Evolutionary conservation across 257 asterid species (phyloP).

Genomic region (Jacaranda mimosifolia): DNA sequence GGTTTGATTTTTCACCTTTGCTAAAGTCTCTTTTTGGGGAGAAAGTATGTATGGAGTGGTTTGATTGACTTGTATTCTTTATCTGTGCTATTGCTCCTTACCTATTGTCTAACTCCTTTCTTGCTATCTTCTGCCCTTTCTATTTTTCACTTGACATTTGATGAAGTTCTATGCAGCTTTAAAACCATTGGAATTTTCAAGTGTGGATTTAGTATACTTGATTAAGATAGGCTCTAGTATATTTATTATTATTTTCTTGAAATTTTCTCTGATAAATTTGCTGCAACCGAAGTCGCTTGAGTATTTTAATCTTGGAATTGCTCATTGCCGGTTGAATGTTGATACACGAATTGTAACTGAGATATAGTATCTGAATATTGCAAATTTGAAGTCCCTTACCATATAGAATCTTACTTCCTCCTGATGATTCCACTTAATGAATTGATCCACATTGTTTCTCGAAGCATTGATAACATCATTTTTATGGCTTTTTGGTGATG

Average conservation of each 20-base stretch:
- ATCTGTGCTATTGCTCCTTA: conserved; percentile 27
- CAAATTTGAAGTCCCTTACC: not conserved
- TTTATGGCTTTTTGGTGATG: not conserved
- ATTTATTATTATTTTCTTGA: conserved; percentile 12
- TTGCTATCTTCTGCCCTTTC: not conserved
- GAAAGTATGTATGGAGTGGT: conserved; percentile 43
- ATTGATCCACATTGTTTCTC: not conserved
- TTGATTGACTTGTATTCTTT: conserved; percentile 44
- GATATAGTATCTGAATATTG: conserved; percentile 12
- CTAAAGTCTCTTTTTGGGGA: conserved; percentile 43
- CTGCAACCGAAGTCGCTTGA: too few relatives aligned
- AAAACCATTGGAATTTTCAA: not conserved
- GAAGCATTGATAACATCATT: not conserved
- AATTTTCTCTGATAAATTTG: not conserved
- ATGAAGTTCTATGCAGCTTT: conserved; percentile 31
- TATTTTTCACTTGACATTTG: conserved; percentile 19
- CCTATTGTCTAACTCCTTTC: not conserved
- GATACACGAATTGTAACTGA: not conserved
- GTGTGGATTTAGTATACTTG: conserved; percentile 2
- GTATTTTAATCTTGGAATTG: not conserved
- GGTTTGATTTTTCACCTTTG: conserved; percentile 29
- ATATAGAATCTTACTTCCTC: not conserved
- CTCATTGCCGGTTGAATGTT: too few relatives aligned
- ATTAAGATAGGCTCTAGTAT: conserved; percentile 24
- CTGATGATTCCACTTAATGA: not conserved